Conservation (phyloP, 352 stramenopile species). For the Phytophthora pini region DNA sequence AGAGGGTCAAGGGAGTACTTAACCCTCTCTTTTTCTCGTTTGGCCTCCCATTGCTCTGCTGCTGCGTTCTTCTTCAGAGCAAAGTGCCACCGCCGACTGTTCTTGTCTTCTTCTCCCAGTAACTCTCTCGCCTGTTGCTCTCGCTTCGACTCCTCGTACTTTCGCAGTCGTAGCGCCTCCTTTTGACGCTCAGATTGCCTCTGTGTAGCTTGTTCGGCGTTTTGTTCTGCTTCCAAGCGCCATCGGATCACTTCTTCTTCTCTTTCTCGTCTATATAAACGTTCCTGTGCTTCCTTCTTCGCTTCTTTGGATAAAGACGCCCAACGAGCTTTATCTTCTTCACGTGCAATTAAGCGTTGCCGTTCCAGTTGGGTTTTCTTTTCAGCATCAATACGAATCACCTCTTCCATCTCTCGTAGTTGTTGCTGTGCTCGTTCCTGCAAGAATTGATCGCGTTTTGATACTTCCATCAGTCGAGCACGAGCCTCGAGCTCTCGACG, state of each 20-base stretch:
- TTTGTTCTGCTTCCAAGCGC: slow-evolving; percentile 21
- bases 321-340: slow-evolving; percentile 35
- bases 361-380: slow-evolving; percentile 43
- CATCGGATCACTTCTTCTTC: slow-evolving; percentile 28
- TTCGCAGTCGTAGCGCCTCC: slow-evolving; percentile 35
- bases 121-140: slow-evolving; percentile 38
- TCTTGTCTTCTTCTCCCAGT: slow-evolving; percentile 55
- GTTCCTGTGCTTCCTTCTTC: slow-evolving; percentile 25
- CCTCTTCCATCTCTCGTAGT: slow-evolving; percentile 36
- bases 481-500: slow-evolving; percentile 39
- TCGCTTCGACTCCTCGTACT: slow-evolving; percentile 47
- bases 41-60: slow-evolving; percentile 46
- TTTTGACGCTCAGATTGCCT: slow-evolving; percentile 6
- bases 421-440: slow-evolving; percentile 37
- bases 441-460: slow-evolving; percentile 43
- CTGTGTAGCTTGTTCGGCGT: slow-evolving; percentile 7
- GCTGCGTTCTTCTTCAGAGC: slow-evolving; percentile 45
- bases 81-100: slow-evolving; percentile 45
- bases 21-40: slow-evolving; percentile 53
- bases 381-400: slow-evolving; percentile 16
- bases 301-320: slow-evolving; percentile 22
- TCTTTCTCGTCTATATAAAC: slow-evolving; percentile 25
- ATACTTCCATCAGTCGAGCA: slow-evolving; percentile 42
- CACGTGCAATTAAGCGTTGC: slow-evolving; percentile 26
- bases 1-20: slow-evolving; percentile 65